Base-by-base conservation (phyloP, 2,329 filamentous ascomycete species). In the Scortechinia acanthostroma region DNA sequence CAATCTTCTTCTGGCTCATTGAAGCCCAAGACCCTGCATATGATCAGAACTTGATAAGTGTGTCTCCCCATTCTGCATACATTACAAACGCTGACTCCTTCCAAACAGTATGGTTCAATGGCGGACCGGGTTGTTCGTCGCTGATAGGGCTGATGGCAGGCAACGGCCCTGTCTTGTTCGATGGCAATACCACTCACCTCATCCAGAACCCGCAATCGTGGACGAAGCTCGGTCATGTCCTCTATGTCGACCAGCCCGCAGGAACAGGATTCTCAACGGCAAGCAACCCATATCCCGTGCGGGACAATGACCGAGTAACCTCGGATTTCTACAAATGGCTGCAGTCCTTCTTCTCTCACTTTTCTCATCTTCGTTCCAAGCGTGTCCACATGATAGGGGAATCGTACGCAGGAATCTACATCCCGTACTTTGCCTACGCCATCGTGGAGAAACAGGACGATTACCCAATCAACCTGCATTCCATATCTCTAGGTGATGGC, bases 1-100 rank as follows among this genome's bases (percentile, higher is more conserved):
- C 55, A 10, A 48, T 63, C 15, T 65, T 65, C 45, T 65, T 64
- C 42, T 64, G 60, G 60, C 49, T 64, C 3, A 60, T 63, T 45
- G 48, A 60, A 44, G 45, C 59, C 16, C 59, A 64, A 46, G 48
- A 59, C 19, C 20, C 42, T 4, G 42, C 42, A 5, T 57, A 61
- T 15, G 52, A 61, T 47, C 55, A 62, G 17, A 55, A 61, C 19
- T 44, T 63, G 3, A 62, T 63, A 44, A 55, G 61, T 63, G 22
- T 47, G 59, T 50, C 10, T 13, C 14, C 17, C 17, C 17, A n/a
- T n/a, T n/a, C n/a, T n/a, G n/a, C n/a, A n/a, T n/a, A n/a, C n/a
- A n/a, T n/a, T n/a, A n/a, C n/a, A n/a, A n/a, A n/a, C n/a, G n/a
- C n/a, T n/a, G n/a, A n/a, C n/a, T n/a, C n/a, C n/a, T n/a, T n/a